These are phyloP conservation scores for Zelopaecilomyces penicillatus DNA, from an alignment of 2,329 filamentous ascomycete species.

Conservation along the genomic window DNA sequence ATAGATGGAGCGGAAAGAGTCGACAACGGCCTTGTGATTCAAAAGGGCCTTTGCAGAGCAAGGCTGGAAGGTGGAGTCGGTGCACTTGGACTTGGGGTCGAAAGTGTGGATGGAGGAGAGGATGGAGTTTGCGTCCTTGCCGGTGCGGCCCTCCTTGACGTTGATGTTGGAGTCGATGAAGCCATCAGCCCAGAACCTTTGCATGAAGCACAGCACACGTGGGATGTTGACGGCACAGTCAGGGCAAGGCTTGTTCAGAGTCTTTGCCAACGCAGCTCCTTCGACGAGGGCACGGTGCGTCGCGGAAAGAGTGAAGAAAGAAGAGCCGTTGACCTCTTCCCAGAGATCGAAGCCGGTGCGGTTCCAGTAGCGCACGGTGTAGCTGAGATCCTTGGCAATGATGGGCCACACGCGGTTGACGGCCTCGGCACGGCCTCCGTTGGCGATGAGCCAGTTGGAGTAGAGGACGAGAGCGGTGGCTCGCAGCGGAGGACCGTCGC, in stretches of 20 bases:
- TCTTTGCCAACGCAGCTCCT: conserved; percentile 56
- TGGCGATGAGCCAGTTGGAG: conserved; percentile 57
- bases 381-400: conserved; percentile 63
- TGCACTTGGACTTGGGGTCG: conserved; percentile 54
- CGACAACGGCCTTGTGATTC: conserved; percentile 23
- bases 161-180: conserved; percentile 62
- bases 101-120: conserved; percentile 57
- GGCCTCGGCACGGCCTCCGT: conserved; percentile 49
- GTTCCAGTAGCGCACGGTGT: conserved; percentile 62
- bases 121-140: conserved; percentile 61
- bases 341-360: conserved; percentile 62
- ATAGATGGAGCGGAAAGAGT: conserved; percentile 62
- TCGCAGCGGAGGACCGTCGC: conserved; percentile 68
- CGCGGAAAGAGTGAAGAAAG: conserved; percentile 65
- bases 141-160: conserved; percentile 48
- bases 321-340: conserved; percentile 69
- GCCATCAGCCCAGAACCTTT: conserved; percentile 58
- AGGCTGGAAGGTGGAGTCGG: conserved; percentile 64
- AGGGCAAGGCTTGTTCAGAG: conserved; percentile 49
- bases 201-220: conserved; percentile 60
- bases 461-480: conserved; percentile 64
- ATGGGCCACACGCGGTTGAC: conserved; percentile 57
- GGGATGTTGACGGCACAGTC: conserved; percentile 56
- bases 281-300: conserved; percentile 55
- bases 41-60: conserved; percentile 41